Base-by-base conservation (phyloP, 2,329 filamentous ascomycete genomes). In the Stemphylium beticola region DNA sequence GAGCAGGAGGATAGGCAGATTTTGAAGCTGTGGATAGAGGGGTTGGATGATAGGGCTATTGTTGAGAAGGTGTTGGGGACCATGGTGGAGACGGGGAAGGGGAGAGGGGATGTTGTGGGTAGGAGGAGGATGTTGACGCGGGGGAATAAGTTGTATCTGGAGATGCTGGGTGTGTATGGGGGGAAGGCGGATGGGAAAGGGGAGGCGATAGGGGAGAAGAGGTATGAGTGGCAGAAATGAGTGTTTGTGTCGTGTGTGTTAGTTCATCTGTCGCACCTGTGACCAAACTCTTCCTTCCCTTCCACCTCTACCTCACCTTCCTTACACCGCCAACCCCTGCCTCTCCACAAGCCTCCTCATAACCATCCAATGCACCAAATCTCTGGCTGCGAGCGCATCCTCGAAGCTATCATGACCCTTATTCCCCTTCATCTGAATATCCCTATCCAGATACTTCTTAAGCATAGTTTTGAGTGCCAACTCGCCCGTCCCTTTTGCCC, bases 391-490 rank as follows among this genome's bases (percentile, higher is more conserved):
- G 62, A 84, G 87, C 8, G 93, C 91, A 73, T 98, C 93, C 75
- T 98, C 93, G 61, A 96, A 83, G 54, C 90, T 93, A 80, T 97
- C 89, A 72, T 98, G 93, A 18, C 93, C 93, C 14, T 66, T 57
- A 8, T 66, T 58, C 6, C 81, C 81, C 44, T 87, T 88, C 66
- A 89, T 91, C 72, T 98, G 93, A 50, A 98, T 96, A 72, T 95
- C 90, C 51, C 91, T 88, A 44, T 83, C 83, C 18, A 97, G 83
- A 66, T 93, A 95, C 69, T 92, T 92, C 62, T 92, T 87, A 0
- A 89, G 83, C 2, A 98, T 84, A 81, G 86, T 96, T 77, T 95
- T 96, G 51, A 98, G 55, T 24, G 67, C 58, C 40, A 60, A 38
- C 10, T 52, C 34, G 31, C 53, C 57, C 18, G 38, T 45, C 20